Base-by-base conservation (phyloP, 164 flowering plant species). In the Vitis rotundifolia region DNA sequence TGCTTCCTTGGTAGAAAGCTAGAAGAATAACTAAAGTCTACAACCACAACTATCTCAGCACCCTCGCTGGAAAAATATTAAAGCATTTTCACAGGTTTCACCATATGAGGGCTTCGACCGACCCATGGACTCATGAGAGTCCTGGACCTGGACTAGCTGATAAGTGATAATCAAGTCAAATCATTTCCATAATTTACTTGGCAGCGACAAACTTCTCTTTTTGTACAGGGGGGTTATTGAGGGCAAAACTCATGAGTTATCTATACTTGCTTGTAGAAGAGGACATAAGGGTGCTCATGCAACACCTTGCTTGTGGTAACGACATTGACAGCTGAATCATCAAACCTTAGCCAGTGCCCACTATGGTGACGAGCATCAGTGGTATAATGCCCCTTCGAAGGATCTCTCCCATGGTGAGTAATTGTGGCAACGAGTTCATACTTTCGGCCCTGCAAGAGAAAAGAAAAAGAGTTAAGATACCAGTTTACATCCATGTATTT, bases 371-470 rank as follows among this genome's bases (percentile, higher is more conserved):
- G 86, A 15, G 87, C 86, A 85, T 94, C 97, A 15, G 98, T 89
- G 61, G 96, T 90, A 53, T 94, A 94, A 77, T 94, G 98, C 44
- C 98, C 98, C 71, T 86, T 94, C 1, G 96, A 92, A 47, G 93
- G 89, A 31, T 92, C 98, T 72, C 86, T 87, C 53, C 98, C 98
- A 76, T 91, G 97, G 72, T 94, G 98, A 9, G 98, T 90, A 37
- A 94, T 77, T 3, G 98, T 89, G 11, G 96, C 92, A 51, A 94
- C 94, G 71, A 94, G 97, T 72, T 91, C 89, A 70, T 94, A 94
- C 74, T 66, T 86, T 59, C 96, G 84, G n/a, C 96, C 86, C 97
- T 93, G 87, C 22, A 66, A 3, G 68, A 59, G 19, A 9, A 70
- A 68, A 54, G 14, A 12, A 64, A 11, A 61, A 62, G 10, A 11